Percentiles rank a stretch among this genome's conserved stretches.
Evolutionary conservation across 2,329 filamentous ascomycete genomes (phyloP).

Genomic region (Trichophyton rubrum): DNA sequence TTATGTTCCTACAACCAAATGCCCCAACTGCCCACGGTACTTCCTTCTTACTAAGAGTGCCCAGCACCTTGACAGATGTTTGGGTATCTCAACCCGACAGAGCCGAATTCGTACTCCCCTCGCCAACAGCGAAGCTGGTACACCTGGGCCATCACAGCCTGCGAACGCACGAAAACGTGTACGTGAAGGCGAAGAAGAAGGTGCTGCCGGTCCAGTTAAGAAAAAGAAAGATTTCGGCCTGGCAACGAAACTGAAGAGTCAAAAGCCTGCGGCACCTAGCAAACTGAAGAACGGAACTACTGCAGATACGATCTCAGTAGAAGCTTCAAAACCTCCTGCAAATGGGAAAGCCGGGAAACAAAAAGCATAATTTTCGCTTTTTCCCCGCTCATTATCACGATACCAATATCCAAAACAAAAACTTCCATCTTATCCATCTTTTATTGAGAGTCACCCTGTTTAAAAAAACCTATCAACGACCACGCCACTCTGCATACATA

Average conservation of each 20-base stretch:
- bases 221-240: constrained; percentile 9
- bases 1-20: constrained; percentile 36
- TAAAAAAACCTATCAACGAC: not conserved
- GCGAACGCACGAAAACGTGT: constrained; percentile 17
- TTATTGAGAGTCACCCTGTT: not conserved
- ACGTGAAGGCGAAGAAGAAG: constrained; percentile 13
- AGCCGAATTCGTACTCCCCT: constrained; percentile 32
- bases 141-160: constrained; percentile 13
- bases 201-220: constrained; percentile 2
- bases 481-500: not conserved
- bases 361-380: constrained; percentile 3
- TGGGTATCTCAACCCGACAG: constrained; percentile 45
- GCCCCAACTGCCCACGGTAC: constrained; percentile 49
- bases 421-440: not conserved
- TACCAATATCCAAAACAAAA: not conserved
- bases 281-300: constrained; percentile 34
- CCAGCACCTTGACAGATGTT: constrained; percentile 49
- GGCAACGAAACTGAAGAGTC: constrained; percentile 23
- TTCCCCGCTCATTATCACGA: not conserved
- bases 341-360: constrained; percentile 5
- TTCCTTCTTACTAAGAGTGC: constrained; percentile 49
- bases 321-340: not conserved
- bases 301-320: constrained; percentile 18
- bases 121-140: constrained; percentile 31
- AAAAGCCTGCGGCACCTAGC: constrained; percentile 27